Evolutionary conservation across 805 yeast species (phyloP).

Genomic region (Yamadazyma takamatsuzukensis): DNA sequence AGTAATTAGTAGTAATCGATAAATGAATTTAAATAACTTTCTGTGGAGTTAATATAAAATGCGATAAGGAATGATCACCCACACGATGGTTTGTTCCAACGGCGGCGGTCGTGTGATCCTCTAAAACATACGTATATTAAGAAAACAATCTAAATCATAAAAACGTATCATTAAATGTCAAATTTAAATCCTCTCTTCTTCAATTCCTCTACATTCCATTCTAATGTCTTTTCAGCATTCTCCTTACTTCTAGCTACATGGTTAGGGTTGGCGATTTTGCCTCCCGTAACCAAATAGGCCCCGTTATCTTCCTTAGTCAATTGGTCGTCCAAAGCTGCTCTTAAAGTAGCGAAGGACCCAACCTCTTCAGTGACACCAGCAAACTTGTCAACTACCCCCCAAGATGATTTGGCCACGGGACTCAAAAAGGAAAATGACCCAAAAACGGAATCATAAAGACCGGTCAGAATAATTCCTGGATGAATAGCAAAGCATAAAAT

Average conservation of each 20-base stretch:
- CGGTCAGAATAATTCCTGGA: conserved; percentile 37
- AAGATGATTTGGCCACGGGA: conserved; percentile 3
- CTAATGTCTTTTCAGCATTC: conserved; percentile 25
- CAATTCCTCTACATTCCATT: conserved; percentile 15
- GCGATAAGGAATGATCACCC: too few species aligned
- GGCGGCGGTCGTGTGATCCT: too few species aligned
- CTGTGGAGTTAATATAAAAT: too few species aligned
- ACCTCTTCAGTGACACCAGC: conserved; percentile 31
- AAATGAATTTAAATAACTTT: too few species aligned
- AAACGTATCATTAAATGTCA: conserved; percentile 59
- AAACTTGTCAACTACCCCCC: conserved; percentile 12
- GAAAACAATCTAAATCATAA: too few species aligned
- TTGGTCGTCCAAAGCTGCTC: conserved; percentile 28
- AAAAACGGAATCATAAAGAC: conserved; percentile 21
- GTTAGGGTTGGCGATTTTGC: conserved; percentile 20
- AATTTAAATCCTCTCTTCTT: conserved; percentile 7
- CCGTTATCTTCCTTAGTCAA: conserved; percentile 25
- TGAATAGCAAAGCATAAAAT: conserved; percentile 33
- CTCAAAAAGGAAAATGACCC: conserved; percentile 1
- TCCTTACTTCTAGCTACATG: conserved; percentile 20
- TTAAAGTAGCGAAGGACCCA: conserved; percentile 31
- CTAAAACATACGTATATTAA: too few species aligned
- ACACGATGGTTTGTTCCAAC: too few species aligned
- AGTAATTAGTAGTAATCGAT: too few species aligned
- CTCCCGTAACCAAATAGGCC: conserved; percentile 30